These are phyloP conservation scores for Volvox reticuliferus DNA, from an alignment of 139 green algal species.

Conservation along the genomic window DNA sequence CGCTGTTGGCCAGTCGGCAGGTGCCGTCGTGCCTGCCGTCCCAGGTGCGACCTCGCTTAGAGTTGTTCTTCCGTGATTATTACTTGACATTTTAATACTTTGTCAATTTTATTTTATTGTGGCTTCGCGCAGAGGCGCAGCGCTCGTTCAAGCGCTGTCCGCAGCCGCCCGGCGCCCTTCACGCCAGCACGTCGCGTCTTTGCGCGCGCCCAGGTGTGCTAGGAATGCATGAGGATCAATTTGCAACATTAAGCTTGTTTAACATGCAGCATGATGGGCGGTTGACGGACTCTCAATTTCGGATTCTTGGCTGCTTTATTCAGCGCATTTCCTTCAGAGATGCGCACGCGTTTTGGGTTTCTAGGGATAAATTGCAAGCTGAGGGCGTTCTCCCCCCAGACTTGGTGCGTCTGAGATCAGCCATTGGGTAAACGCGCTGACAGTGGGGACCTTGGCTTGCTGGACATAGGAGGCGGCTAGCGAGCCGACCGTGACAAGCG, in stretches of 20 bases:
- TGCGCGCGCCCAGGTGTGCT: conserved; percentile 27
- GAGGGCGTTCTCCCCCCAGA: no score
- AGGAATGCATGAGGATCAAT: neutral
- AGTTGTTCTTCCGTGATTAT: neutral
- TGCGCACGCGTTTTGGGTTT: no score
- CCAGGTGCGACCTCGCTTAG: conserved; percentile 3
- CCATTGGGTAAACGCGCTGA: no score
- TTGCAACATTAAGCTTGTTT: no score
- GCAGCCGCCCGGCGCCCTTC: conserved; percentile 42
- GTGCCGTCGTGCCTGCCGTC: conserved; percentile 22
- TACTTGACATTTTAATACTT: neutral
- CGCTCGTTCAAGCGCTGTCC: neutral
- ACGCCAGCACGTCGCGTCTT: conserved; percentile 37
- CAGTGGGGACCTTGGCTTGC: no score
- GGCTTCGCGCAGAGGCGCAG: conserved; percentile 25
- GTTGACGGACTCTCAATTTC: neutral
- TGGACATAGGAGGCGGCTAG: neutral
- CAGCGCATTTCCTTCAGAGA: neutral
- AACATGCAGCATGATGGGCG: no score
- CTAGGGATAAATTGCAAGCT: no score
- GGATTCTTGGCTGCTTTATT: neutral
- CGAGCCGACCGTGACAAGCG: neutral
- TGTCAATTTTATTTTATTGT: neutral
- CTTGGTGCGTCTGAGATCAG: no score
- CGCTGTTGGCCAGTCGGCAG: conserved; percentile 20